These are phyloP conservation scores for Primulina eburnea DNA, from an alignment of 257 asterid genomes.

Conservation along the genomic window DNA sequence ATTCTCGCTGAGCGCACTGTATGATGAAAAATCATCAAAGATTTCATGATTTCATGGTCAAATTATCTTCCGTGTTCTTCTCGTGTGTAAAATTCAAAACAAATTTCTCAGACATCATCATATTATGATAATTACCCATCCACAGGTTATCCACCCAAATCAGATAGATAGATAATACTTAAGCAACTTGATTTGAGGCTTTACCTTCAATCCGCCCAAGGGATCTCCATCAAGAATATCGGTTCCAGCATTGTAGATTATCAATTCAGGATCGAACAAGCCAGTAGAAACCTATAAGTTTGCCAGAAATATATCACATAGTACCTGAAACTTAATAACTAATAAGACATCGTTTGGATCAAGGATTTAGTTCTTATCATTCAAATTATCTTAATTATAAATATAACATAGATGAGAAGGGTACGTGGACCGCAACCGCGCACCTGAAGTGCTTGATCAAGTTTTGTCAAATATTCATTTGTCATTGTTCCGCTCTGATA, in stretches of 20 bases:
- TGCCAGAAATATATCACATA: constrained; percentile 21
- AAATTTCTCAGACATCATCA: constrained; percentile 3
- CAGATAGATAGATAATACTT: not conserved
- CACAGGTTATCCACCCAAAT: constrained; percentile 3
- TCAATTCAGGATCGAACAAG: constrained; percentile 68
- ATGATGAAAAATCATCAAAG: constrained; percentile 4
- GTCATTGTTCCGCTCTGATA: constrained; percentile 76
- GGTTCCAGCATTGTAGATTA: constrained; percentile 91
- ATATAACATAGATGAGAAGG: not conserved
- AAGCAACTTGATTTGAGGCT: constrained; percentile 18
- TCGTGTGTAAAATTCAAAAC: not conserved
- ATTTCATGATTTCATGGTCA: constrained; percentile 3
- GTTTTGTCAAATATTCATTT: constrained; percentile 60
- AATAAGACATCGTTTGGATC: not conserved
- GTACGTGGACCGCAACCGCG: constrained; percentile 20
- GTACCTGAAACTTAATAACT: constrained; percentile 10
- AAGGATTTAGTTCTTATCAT: not conserved
- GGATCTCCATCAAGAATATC: constrained; percentile 96
- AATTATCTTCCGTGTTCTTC: not conserved
- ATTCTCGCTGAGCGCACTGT: not conserved
- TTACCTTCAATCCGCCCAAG: constrained; percentile 80
- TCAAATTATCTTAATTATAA: constrained; percentile 8
- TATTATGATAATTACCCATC: constrained; percentile 3
- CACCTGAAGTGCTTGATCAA: constrained; percentile 85
- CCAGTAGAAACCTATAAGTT: constrained; percentile 59